Conservation (phyloP, 2,329 filamentous ascomycete species). For the Colletotrichum horii region DNA sequence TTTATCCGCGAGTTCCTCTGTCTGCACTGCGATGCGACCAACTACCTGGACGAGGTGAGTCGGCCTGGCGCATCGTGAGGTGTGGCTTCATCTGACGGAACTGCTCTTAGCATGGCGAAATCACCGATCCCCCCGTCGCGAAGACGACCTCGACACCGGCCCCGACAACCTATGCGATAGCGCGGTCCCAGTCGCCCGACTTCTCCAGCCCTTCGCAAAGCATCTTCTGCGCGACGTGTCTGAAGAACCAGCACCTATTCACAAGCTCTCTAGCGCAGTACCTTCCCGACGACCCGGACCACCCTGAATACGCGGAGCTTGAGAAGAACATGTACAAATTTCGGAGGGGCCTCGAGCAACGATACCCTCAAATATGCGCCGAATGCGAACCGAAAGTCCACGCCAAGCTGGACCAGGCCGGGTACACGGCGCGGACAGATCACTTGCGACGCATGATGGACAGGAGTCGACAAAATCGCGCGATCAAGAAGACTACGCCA, state of each 20-base stretch:
- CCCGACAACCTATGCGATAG: slow-evolving; percentile 52
- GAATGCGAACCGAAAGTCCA: slow-evolving; percentile 79
- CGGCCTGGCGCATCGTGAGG: background rate
- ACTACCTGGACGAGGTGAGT: slow-evolving; percentile 84
- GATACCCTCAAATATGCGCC: slow-evolving; percentile 88
- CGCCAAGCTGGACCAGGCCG: slow-evolving; percentile 70
- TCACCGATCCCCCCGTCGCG: slow-evolving; percentile 81
- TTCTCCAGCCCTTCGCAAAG: slow-evolving; percentile 35
- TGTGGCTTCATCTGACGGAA: background rate
- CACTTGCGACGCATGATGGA: slow-evolving; percentile 78
- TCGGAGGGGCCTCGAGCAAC: slow-evolving; percentile 74
- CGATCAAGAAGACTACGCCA: slow-evolving; percentile 40
- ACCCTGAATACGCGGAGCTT: slow-evolving; percentile 72
- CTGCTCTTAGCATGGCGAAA: slow-evolving; percentile 75
- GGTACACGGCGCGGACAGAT: slow-evolving; percentile 85
- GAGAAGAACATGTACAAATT: slow-evolving; percentile 74
- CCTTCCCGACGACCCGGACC: slow-evolving; percentile 66
- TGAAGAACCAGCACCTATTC: slow-evolving; percentile 88
- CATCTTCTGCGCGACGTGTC: slow-evolving; percentile 76
- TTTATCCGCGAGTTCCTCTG: slow-evolving; percentile 73
- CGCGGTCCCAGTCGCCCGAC: slow-evolving; percentile 41
- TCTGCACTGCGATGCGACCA: slow-evolving; percentile 80
- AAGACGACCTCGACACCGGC: slow-evolving; percentile 54
- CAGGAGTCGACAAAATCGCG: slow-evolving; percentile 56
- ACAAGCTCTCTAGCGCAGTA: slow-evolving; percentile 81